A percentile compares a stretch with the other conserved stretches of the same genome.
phyloP scores from a whole-genome alignment of 2,329 filamentous ascomycete genomes.

The Aaosphaeria pasadenensis region DNA sequence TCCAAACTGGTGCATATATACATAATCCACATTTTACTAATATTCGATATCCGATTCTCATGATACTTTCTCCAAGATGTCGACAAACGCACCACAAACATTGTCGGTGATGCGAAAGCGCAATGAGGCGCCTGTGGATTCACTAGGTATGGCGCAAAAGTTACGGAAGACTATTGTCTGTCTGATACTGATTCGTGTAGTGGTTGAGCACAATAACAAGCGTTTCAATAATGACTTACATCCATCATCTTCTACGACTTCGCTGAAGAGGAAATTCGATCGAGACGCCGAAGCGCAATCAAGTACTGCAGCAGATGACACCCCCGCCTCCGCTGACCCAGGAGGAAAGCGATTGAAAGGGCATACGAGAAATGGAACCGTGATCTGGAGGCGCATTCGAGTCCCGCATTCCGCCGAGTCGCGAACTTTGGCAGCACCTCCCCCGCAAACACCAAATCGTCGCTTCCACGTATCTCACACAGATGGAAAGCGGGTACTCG shows the following conservation, averaged over 20 bases:
- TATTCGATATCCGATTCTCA: too few species aligned
- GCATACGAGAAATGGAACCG: not conserved
- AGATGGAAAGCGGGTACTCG: conserved; percentile 2
- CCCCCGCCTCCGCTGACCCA: not conserved
- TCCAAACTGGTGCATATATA: too few species aligned
- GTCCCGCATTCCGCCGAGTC: conserved; percentile 12
- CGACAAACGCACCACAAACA: conserved; percentile 22
- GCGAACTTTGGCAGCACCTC: conserved; percentile 6
- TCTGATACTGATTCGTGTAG: conserved; percentile 1
- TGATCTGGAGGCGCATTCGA: not conserved
- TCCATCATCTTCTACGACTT: not conserved
- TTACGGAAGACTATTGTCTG: not conserved
- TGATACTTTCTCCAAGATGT: conserved; percentile 7
- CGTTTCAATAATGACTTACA: conserved; percentile 14
- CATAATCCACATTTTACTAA: too few species aligned
- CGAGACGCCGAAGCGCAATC: too few species aligned
- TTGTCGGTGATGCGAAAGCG: conserved; percentile 53
- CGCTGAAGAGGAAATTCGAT: too few species aligned
- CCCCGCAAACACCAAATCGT: conserved; percentile 17
- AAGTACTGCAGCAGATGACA: too few species aligned
- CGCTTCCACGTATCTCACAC: conserved; percentile 17
- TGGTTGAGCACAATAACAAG: conserved; percentile 20
- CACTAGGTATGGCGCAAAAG: conserved; percentile 38
- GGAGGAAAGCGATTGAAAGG: conserved; percentile 3
- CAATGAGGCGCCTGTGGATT: conserved; percentile 56